Conservation (phyloP, 352 stramenopile genomes). For the Peronospora tabacina region DNA sequence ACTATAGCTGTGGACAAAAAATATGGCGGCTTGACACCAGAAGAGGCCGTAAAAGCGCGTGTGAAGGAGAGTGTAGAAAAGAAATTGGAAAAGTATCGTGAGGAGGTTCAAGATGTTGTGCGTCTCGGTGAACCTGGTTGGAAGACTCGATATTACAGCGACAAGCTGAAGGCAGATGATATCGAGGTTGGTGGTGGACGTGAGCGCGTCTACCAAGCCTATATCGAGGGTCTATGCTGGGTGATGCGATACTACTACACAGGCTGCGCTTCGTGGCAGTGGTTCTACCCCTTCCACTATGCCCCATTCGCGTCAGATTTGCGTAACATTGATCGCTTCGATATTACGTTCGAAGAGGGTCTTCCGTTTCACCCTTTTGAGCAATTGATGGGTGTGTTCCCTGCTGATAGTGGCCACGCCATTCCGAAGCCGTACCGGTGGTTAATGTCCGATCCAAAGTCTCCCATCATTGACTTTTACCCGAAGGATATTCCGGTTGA, state of each 20-base stretch:
- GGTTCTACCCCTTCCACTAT: slow-evolving; percentile 99
- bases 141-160: slow-evolving; percentile 91
- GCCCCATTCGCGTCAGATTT: slow-evolving; percentile 91
- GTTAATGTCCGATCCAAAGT: slow-evolving; percentile 93
- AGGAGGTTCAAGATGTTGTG: slow-evolving; percentile 90
- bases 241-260: slow-evolving; percentile 99
- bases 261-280: slow-evolving; percentile 97
- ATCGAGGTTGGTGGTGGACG: slow-evolving; percentile 81
- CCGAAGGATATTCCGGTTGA: slow-evolving; percentile 93
- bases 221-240: slow-evolving; percentile 98
- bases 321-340: slow-evolving; percentile 80
- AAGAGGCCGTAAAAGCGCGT: slow-evolving; percentile 72
- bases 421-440: slow-evolving; percentile 91
- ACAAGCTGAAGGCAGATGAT: slow-evolving; percentile 83
- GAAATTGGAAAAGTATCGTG: slow-evolving; percentile 72
- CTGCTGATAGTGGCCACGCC: slow-evolving; percentile 87
- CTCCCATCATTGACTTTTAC: slow-evolving; percentile 97
- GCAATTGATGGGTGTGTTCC: slow-evolving; percentile 98
- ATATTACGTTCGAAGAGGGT: slow-evolving; percentile 92
- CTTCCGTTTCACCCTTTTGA: slow-evolving; percentile 96
- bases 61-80: slow-evolving; percentile 72
- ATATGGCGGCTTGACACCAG: slow-evolving; percentile 50
- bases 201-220: slow-evolving; percentile 89
- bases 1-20: slow-evolving; percentile 63
- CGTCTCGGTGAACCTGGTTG: slow-evolving; percentile 93